A percentile compares a stretch with the other conserved stretches of the same genome.
Conservation (phyloP, 1,139 yeast genomes). For the Kodamaea derodonti region DNA sequence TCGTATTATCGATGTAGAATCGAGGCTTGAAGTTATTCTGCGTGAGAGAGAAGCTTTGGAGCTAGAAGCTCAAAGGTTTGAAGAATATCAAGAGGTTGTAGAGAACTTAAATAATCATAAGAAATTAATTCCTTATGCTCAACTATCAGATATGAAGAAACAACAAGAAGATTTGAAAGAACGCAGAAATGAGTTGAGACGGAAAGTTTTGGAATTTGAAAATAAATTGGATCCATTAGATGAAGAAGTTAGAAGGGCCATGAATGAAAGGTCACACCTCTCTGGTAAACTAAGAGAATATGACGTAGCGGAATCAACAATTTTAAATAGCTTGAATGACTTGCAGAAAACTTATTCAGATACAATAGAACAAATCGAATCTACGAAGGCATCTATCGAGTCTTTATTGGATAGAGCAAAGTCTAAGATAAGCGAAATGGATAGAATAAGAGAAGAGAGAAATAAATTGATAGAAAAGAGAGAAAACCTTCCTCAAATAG, state of each 20-base stretch:
- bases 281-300: constrained; percentile 9
- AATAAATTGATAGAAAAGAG: constrained; percentile 8
- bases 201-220: constrained; percentile 27
- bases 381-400: constrained; percentile 14
- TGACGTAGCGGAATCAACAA: constrained; percentile 6
- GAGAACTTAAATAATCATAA: constrained; percentile 46
- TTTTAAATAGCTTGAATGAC: constrained; percentile 5
- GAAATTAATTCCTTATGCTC: constrained; percentile 59
- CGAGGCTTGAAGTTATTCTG: constrained; percentile 25
- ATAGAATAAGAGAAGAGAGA: constrained; percentile 13
- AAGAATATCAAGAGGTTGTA: constrained; percentile 38
- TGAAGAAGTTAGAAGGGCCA: constrained; percentile 11
- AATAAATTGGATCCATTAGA: constrained; percentile 29
- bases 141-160: constrained; percentile 50
- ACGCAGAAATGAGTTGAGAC: constrained; percentile 37
- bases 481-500: constrained; percentile 5
- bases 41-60: constrained; percentile 31
- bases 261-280: constrained; percentile 5
- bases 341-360: constrained; percentile 15
- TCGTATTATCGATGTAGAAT: constrained; percentile 27
- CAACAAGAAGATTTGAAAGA: constrained; percentile 37
- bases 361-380: constrained; percentile 18
- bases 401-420: constrained; percentile 19
- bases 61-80: constrained; percentile 35
- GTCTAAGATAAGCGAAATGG: constrained; percentile 22